A percentile compares a stretch with the other conserved stretches of the same genome.
These are phyloP conservation scores for Salix caprea DNA, from an alignment of 345 rosid genomes.

Conservation along the genomic window DNA sequence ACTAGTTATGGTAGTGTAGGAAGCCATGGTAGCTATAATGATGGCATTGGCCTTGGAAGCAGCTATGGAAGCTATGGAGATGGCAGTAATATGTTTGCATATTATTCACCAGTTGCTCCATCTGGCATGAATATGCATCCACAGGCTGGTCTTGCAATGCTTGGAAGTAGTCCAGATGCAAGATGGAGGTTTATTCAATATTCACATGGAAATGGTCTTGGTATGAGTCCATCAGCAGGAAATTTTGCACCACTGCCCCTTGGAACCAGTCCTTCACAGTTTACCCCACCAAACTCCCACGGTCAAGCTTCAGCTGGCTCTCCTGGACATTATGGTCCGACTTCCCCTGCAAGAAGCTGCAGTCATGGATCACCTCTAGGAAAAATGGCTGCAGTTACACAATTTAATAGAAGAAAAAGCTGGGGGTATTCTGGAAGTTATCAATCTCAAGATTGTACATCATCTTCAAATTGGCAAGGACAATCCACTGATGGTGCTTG, in stretches of 20 bases:
- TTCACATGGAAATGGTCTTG: conserved; percentile 80
- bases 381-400: conserved; percentile 71
- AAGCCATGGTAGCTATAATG: conserved; percentile 93
- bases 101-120: conserved; percentile 91
- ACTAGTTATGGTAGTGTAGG: conserved; percentile 93
- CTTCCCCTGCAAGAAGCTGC: conserved; percentile 88
- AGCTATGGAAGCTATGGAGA: conserved; percentile 97
- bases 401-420: conserved; percentile 72
- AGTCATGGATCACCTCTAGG: conserved; percentile 92
- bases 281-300: conserved; percentile 81
- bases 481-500: conserved; percentile 45
- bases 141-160: conserved; percentile 63
- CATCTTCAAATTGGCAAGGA: conserved; percentile 62
- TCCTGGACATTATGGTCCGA: conserved; percentile 94
- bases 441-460: conserved; percentile 59
- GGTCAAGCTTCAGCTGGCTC: conserved; percentile 65
- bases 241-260: conserved; percentile 87
- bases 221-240: conserved; percentile 89
- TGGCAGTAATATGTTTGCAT: conserved; percentile 59
- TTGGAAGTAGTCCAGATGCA: conserved; percentile 92
- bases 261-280: conserved; percentile 95
- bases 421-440: conserved; percentile 76
- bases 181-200: conserved; percentile 70
- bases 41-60: conserved; percentile 67
- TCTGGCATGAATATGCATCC: conserved; percentile 72